Evolutionary conservation across 805 yeast genomes (phyloP).

Genomic region (Spathaspora gorwiae): DNA sequence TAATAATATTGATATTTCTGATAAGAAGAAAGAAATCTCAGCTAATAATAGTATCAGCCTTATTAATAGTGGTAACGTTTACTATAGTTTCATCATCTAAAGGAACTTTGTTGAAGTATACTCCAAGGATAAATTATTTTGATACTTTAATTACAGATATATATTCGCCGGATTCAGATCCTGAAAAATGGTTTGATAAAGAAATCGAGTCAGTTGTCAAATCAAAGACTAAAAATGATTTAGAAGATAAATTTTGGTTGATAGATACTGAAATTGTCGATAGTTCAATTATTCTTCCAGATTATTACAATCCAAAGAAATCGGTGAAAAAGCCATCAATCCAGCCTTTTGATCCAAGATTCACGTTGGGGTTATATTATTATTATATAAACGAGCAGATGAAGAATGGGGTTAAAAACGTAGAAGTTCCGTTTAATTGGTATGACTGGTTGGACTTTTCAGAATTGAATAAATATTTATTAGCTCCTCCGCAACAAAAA

Average conservation of each 20-base stretch:
- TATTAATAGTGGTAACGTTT: neutral
- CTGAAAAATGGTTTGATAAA: constrained; percentile 11
- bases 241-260: constrained; percentile 23
- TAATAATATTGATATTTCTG: neutral
- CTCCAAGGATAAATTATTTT: neutral
- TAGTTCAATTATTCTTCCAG: constrained; percentile 10
- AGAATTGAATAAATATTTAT: constrained; percentile 29
- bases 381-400: constrained; percentile 8
- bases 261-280: constrained; percentile 10
- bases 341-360: constrained; percentile 30
- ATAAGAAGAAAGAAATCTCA: neutral
- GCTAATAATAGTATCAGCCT: neutral
- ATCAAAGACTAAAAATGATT: constrained; percentile 14
- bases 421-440: constrained; percentile 46
- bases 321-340: constrained; percentile 14
- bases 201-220: constrained; percentile 13
- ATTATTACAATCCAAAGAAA: constrained; percentile 7
- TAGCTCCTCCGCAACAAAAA: constrained; percentile 17
- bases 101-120: neutral
- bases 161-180: constrained; percentile 5
- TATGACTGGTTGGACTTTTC: constrained; percentile 51
- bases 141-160: neutral
- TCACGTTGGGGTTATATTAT: constrained; percentile 23
- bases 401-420: neutral
- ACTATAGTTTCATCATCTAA: neutral